Evolutionary conservation across 495 filamentous ascomycete species (phyloP).

Genomic region (Aspergillus steynii): DNA sequence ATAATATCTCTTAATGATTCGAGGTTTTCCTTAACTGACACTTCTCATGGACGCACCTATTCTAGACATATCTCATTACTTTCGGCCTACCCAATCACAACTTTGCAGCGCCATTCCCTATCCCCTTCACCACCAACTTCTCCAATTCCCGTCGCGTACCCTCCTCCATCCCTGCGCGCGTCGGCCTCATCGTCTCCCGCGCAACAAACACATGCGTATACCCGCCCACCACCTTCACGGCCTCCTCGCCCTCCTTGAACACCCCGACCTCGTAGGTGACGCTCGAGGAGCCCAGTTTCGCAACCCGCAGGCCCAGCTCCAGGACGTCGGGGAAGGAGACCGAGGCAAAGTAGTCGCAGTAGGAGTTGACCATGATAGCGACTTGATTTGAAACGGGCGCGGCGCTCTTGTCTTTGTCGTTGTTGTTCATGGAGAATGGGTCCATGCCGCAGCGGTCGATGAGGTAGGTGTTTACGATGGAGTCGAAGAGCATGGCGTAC

Average conservation of each 20-base stretch:
- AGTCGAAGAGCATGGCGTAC: slow-evolving; percentile 82
- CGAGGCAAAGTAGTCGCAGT: slow-evolving; percentile 80
- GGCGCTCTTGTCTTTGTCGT: not conserved
- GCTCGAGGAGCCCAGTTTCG: slow-evolving; percentile 79
- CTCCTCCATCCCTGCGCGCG: slow-evolving; percentile 47
- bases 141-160: slow-evolving; percentile 46
- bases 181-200: slow-evolving; percentile 66
- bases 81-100: not conserved
- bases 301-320: slow-evolving; percentile 80
- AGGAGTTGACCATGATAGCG: slow-evolving; percentile 78
- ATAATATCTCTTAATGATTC: too few relatives aligned
- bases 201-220: slow-evolving; percentile 90
- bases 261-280: slow-evolving; percentile 92
- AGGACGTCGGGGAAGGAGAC: slow-evolving; percentile 81
- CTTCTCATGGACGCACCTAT: too few relatives aligned
- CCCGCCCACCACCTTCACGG: slow-evolving; percentile 80
- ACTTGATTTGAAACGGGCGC: slow-evolving; percentile 48
- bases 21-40: too few relatives aligned
- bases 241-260: slow-evolving; percentile 73
- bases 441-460: slow-evolving; percentile 75
- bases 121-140: slow-evolving; percentile 40
- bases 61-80: not conserved
- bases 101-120: slow-evolving; percentile 26
- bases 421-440: slow-evolving; percentile 55
- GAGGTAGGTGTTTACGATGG: slow-evolving; percentile 86